These are phyloP conservation scores for Epichloe baconii DNA, from an alignment of 2,329 filamentous ascomycete species.

Conservation along the genomic window DNA sequence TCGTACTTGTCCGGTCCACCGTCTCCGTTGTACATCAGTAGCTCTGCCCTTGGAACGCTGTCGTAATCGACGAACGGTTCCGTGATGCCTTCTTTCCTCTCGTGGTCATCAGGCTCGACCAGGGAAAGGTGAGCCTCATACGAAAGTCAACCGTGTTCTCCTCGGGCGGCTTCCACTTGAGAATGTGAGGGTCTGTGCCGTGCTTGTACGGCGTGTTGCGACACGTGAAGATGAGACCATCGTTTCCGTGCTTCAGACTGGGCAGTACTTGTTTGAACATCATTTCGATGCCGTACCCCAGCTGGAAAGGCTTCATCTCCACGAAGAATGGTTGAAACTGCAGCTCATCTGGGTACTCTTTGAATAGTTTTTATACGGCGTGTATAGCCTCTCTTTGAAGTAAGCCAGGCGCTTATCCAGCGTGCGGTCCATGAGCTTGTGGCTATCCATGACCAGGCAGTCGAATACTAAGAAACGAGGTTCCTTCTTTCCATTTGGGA, in stretches of 20 bases:
- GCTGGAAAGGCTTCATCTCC: slow-evolving; percentile 79
- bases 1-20: slow-evolving; percentile 41
- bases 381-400: slow-evolving; percentile 65
- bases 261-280: slow-evolving; percentile 86
- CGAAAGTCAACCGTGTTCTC: slow-evolving; percentile 95
- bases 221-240: slow-evolving; percentile 97
- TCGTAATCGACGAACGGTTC: slow-evolving; percentile 67
- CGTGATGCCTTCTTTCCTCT: slow-evolving; percentile 52
- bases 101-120: slow-evolving; percentile 53
- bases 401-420: slow-evolving; percentile 84
- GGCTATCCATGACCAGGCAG: slow-evolving; percentile 68
- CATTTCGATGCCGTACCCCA: slow-evolving; percentile 77
- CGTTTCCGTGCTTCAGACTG: slow-evolving; percentile 78
- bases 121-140: slow-evolving; percentile 61
- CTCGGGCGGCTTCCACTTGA: slow-evolving; percentile 94
- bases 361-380: slow-evolving; percentile 54
- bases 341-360: slow-evolving; percentile 55
- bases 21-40: slow-evolving; percentile 57
- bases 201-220: slow-evolving; percentile 72
- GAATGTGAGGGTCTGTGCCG: slow-evolving; percentile 83
- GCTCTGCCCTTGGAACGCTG: slow-evolving; percentile 56
- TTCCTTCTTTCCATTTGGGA: slow-evolving; percentile 51
- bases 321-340: slow-evolving; percentile 65
- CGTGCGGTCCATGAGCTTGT: slow-evolving; percentile 62
- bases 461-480: slow-evolving; percentile 89